Evolutionary conservation across 108 stramenopile species (phyloP), one percentile per base, ranked within the genome.

Genomic region (Pseudonitzschia delicatissima): DNA sequence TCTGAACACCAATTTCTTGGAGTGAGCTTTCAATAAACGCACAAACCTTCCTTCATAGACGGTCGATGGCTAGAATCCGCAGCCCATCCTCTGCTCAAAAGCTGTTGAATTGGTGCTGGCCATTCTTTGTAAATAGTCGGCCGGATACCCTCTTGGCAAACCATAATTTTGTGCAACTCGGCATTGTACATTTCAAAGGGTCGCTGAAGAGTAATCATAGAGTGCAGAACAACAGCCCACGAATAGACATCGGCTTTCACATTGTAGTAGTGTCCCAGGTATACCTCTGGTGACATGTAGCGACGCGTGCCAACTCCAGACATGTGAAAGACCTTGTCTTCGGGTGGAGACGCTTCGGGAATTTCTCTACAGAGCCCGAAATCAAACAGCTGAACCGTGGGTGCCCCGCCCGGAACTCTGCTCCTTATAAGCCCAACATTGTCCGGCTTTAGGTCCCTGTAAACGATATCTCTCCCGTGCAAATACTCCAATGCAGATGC

Each of bases 401-500:
- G 29, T 55, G 28, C 51, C 23, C 20, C 47, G 6, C 21, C 23
- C 20, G 17, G 44, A 7, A 44, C 50, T n/a, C n/a, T n/a, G 7
- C 61, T 59, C 8, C 49, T 33, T 29, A 61, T 0, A 23, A 93
- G 84, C 21, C 91, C 91, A 67, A 92, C 73, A 60, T 92, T 92
- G 69, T 82, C 75, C 6, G 81, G 81, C 35, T 93, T 93, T 53
- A 93, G 61, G 60, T 93, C 92, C 18, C 92, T 70, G 73, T 83
- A 87, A 23, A 93, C 71, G 48, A 93, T 80, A 25, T 81, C 59
- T 36, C 71, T 73, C 31, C 75, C 66, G 67, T 93, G 92, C 13
- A 93, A 70, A 66, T 86, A 93, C 7, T 77, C 76, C 52, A 93
- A 63, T 0, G 88, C 88, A n/a, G 68, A 58, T 8, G 92, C 85